Conservation (phyloP, 2,329 filamentous ascomycete species). For the Huntiella omanensis region DNA sequence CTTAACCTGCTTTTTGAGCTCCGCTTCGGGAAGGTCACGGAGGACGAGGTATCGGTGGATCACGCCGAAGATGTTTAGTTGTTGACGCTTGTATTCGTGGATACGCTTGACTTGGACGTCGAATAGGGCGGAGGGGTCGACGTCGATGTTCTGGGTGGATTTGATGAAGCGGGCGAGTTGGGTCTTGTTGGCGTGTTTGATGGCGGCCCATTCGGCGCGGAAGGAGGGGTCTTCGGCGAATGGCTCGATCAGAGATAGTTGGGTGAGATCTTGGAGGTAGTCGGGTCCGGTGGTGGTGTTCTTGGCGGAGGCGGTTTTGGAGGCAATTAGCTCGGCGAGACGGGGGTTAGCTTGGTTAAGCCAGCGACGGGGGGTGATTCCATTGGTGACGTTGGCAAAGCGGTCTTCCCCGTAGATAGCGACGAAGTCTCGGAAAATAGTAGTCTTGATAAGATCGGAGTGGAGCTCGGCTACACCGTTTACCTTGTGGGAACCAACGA, state of each 20-base stretch:
- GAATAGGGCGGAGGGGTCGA: conserved; percentile 78
- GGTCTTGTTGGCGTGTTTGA: conserved; percentile 93
- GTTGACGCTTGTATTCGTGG: conserved; percentile 97
- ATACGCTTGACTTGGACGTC: conserved; percentile 98
- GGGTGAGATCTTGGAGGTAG: conserved; percentile 79
- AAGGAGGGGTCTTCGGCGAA: conserved; percentile 74
- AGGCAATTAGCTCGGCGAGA: conserved; percentile 78
- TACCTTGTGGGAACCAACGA: conserved; percentile 97
- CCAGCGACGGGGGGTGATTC: conserved; percentile 90
- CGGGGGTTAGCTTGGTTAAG: conserved; percentile 92
- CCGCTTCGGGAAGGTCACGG: conserved; percentile 66
- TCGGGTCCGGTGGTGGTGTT: conserved; percentile 32
- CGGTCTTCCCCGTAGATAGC: conserved; percentile 88
- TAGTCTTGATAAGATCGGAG: conserved; percentile 93
- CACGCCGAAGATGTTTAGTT: conserved; percentile 96
- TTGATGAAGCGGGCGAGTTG: conserved; percentile 84
- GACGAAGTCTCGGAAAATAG: conserved; percentile 99
- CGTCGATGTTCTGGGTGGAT: conserved; percentile 54
- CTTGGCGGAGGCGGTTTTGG: conserved; percentile 46
- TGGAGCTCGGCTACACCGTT: conserved; percentile 96
- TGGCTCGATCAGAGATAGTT: conserved; percentile 70
- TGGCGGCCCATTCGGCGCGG: conserved; percentile 85
- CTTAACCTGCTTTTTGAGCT: conserved; percentile 71
- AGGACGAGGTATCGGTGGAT: conserved; percentile 85
- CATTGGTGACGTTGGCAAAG: conserved; percentile 97